Percentiles rank a stretch among this genome's conserved stretches.
Conservation (phyloP, 371 early-diverging fungal species). For the Coemansia sp. region DNA sequence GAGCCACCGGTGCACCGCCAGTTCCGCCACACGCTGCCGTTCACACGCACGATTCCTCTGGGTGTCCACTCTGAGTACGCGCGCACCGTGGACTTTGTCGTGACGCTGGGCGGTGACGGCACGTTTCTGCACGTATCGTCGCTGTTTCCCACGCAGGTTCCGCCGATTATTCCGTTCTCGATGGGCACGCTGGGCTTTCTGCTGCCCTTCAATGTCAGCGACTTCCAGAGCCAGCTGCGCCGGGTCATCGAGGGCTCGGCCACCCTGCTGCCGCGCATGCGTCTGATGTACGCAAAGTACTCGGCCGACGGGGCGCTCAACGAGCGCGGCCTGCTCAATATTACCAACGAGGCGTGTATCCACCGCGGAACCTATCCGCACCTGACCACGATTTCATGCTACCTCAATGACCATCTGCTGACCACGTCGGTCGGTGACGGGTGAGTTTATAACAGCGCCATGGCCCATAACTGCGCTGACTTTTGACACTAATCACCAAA, state of each 20-base stretch:
- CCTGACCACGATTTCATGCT: slow-evolving; percentile 74
- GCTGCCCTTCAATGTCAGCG: slow-evolving; percentile 73
- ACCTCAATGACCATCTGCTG: slow-evolving; percentile 72
- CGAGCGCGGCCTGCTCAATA: slow-evolving; percentile 43
- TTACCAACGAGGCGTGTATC: slow-evolving; percentile 88
- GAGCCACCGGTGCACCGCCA: slow-evolving; percentile 38
- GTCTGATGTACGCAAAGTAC: slow-evolving; percentile 70
- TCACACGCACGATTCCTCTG: slow-evolving; percentile 17
- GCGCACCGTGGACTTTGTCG: slow-evolving; percentile 72
- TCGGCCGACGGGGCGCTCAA: slow-evolving; percentile 51
- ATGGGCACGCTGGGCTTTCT: slow-evolving; percentile 92
- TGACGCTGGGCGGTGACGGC: slow-evolving; percentile 96
- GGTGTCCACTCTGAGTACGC: slow-evolving; percentile 36
- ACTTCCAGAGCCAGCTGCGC: slow-evolving; percentile 59
- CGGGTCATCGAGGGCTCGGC: slow-evolving; percentile 63
- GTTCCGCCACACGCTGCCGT: slow-evolving; percentile 20
- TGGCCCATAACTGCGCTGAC: too few species aligned
- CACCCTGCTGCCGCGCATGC: slow-evolving; percentile 70
- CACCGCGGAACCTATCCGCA: slow-evolving; percentile 88
- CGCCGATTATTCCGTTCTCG: slow-evolving; percentile 90
- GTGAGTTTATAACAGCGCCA: neutral
- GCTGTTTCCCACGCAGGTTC: slow-evolving; percentile 74
- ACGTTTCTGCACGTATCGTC: slow-evolving; percentile 90
- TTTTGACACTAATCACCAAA: too few species aligned
- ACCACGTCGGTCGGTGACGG: slow-evolving; percentile 86